phyloP scores from a whole-genome alignment of 164 flowering plant species.

The Kingdonia uniflora region DNA sequence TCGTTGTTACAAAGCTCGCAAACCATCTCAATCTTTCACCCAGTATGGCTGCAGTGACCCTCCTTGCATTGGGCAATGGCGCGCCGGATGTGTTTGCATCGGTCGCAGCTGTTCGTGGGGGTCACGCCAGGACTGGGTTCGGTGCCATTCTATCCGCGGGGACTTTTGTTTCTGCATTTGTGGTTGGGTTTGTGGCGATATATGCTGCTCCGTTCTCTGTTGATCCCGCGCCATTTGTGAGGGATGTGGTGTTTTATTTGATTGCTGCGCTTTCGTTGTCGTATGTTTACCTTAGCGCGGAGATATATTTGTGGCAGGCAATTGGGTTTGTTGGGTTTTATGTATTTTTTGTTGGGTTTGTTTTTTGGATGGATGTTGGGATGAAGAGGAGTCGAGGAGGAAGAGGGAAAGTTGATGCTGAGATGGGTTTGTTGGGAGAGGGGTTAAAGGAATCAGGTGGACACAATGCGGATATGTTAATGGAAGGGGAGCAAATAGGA shows the following conservation, averaged over 20 bases:
- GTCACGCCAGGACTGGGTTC: conserved; percentile 75
- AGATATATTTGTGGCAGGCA: conserved; percentile 92
- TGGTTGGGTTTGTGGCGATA: conserved; percentile 87
- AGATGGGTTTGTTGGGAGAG: conserved; percentile 17
- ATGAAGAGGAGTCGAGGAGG: conserved; percentile 12
- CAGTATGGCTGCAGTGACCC: conserved; percentile 83
- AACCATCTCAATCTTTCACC: conserved; percentile 53
- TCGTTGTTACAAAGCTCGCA: conserved; percentile 66
- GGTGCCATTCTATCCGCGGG: conserved; percentile 90
- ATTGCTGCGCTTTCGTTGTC: conserved; percentile 55
- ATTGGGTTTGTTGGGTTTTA: conserved; percentile 86
- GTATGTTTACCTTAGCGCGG: conserved; percentile 77
- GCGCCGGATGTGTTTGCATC: conserved; percentile 91
- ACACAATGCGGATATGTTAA: conserved; percentile 22
- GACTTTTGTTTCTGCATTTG: conserved; percentile 80
- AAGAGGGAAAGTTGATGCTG: conserved; percentile 12
- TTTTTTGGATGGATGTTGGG: conserved; percentile 94
- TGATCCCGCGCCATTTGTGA: conserved; percentile 53
- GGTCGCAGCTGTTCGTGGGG: conserved; percentile 64
- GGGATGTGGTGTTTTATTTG: conserved; percentile 85
- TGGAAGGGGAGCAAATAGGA: conserved; percentile 3
- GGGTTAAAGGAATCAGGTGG: conserved; percentile 12
- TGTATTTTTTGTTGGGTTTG: conserved; percentile 79
- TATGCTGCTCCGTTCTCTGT: conserved; percentile 75
- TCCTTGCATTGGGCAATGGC: conserved; percentile 96